A percentile compares a stretch with the other conserved stretches of the same genome.
Evolutionary conservation across 2,329 filamentous ascomycete genomes (phyloP).

Genomic region (Alternaria longipes): DNA sequence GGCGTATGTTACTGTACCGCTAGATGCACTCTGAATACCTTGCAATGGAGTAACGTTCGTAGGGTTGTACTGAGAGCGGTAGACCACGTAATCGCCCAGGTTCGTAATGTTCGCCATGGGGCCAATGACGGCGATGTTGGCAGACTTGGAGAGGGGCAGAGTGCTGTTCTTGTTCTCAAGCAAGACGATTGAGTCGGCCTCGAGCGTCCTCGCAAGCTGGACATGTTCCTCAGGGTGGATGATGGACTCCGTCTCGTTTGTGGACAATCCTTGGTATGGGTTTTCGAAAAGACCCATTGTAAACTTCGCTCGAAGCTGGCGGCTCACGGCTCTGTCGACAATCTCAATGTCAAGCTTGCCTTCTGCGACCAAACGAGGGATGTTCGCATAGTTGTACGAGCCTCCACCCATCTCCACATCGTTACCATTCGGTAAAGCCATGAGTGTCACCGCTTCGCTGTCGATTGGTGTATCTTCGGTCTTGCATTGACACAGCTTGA

Average conservation of each 20-base stretch:
- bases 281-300: slow-evolving; percentile 75
- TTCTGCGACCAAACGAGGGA: slow-evolving; percentile 69
- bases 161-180: slow-evolving; percentile 74
- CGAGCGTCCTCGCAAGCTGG: slow-evolving; percentile 69
- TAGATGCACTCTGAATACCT: slow-evolving; percentile 68
- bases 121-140: slow-evolving; percentile 76
- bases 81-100: slow-evolving; percentile 79
- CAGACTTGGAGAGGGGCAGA: slow-evolving; percentile 71
- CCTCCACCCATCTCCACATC: slow-evolving; percentile 82
- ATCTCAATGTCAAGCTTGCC: slow-evolving; percentile 67
- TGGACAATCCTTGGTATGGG: slow-evolving; percentile 68
- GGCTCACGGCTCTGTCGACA: slow-evolving; percentile 72
- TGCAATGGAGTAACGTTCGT: slow-evolving; percentile 75
- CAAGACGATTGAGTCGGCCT: slow-evolving; percentile 75
- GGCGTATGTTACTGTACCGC: slow-evolving; percentile 70
- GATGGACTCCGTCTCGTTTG: slow-evolving; percentile 64
- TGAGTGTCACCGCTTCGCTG: slow-evolving; percentile 70
- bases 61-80: slow-evolving; percentile 64
- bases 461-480: slow-evolving; percentile 63
- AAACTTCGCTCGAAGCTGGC: slow-evolving; percentile 74
- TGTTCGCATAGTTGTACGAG: slow-evolving; percentile 72
- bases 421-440: slow-evolving; percentile 72
- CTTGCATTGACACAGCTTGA: slow-evolving; percentile 67
- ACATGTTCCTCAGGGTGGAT: slow-evolving; percentile 70
- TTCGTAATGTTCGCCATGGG: slow-evolving; percentile 69